Percentiles rank a stretch among this genome's conserved stretches.
phyloP scores from a whole-genome alignment of 1,139 yeast species.

The Yamadazyma triangularis region DNA sequence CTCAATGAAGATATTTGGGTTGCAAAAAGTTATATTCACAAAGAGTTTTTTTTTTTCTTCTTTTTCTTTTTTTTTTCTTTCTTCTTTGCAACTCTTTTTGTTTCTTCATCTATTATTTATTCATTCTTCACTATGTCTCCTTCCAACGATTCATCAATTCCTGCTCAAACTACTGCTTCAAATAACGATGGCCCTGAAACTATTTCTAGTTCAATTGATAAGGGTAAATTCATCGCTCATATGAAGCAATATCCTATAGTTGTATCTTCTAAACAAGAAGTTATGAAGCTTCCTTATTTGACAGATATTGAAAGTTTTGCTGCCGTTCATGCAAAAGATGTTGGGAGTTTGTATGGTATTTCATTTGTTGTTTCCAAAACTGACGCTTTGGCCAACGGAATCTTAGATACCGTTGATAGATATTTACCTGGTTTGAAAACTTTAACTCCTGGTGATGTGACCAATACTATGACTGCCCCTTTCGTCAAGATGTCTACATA shows the following conservation, averaged over 20 bases:
- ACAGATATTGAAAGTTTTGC: conserved; percentile 3
- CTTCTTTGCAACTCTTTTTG: neutral
- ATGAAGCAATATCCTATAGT: conserved; percentile 12
- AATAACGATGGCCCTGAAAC: conserved; percentile 1
- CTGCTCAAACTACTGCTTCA: neutral
- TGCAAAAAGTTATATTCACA: neutral
- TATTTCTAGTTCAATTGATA: conserved; percentile 1
- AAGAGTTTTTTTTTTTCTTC: neutral
- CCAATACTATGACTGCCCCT: conserved; percentile 43
- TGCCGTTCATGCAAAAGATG: neutral
- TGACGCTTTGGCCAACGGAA: conserved; percentile 27
- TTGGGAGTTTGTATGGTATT: conserved; percentile 2
- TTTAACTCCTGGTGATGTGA: conserved; percentile 33
- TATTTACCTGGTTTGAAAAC: conserved; percentile 33
- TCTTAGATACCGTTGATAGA: conserved; percentile 33
- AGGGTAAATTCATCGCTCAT: conserved; percentile 9
- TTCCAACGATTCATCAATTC: too few relatives aligned
- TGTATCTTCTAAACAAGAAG: conserved; percentile 7
- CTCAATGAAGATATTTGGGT: too few relatives aligned
- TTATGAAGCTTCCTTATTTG: conserved; percentile 8
- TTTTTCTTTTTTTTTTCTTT: too few relatives aligned
- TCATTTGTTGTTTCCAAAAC: conserved; percentile 17
- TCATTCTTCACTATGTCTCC: neutral
- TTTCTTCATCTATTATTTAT: too few relatives aligned
- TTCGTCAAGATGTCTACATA: conserved; percentile 10